Evolutionary conservation across 2,329 filamentous ascomycete genomes (phyloP).

Genomic region (Nemania sp.): DNA sequence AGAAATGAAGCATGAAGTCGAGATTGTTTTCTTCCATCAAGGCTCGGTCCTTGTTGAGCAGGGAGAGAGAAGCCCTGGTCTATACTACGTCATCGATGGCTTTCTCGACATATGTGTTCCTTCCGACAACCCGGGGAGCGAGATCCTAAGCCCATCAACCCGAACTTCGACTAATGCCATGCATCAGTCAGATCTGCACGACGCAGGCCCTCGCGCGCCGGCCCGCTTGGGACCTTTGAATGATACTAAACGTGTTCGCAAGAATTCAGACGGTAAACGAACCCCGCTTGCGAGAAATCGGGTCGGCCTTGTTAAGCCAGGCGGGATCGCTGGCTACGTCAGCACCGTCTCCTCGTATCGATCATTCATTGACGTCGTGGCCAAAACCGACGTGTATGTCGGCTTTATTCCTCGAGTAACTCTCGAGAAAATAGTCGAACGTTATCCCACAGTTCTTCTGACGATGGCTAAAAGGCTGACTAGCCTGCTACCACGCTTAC

Average conservation of each 20-base stretch:
- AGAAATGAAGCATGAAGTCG: constrained; percentile 87
- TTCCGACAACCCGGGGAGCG: constrained; percentile 56
- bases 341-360: constrained; percentile 93
- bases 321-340: constrained; percentile 90
- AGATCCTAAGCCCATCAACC: constrained; percentile 46
- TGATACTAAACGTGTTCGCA: constrained; percentile 48
- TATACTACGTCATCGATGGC: constrained; percentile 97
- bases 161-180: constrained; percentile 43
- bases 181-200: constrained; percentile 39
- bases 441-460: constrained; percentile 86
- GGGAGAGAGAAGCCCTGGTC: constrained; percentile 90
- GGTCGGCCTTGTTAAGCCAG: constrained; percentile 90
- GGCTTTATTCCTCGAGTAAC: constrained; percentile 86
- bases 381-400: constrained; percentile 97
- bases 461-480: constrained; percentile 97
- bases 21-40: constrained; percentile 97
- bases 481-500: constrained; percentile 81
- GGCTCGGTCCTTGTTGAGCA: constrained; percentile 94
- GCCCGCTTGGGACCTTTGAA: constrained; percentile 28
- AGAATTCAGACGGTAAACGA: constrained; percentile 26
- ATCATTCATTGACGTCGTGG: constrained; percentile 94
- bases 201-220: constrained; percentile 24
- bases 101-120: constrained; percentile 94
- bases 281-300: constrained; percentile 54
- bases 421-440: constrained; percentile 88